Conservation (phyloP, 2,329 filamentous ascomycete species). For the Sclerotinia glacialis region DNA sequence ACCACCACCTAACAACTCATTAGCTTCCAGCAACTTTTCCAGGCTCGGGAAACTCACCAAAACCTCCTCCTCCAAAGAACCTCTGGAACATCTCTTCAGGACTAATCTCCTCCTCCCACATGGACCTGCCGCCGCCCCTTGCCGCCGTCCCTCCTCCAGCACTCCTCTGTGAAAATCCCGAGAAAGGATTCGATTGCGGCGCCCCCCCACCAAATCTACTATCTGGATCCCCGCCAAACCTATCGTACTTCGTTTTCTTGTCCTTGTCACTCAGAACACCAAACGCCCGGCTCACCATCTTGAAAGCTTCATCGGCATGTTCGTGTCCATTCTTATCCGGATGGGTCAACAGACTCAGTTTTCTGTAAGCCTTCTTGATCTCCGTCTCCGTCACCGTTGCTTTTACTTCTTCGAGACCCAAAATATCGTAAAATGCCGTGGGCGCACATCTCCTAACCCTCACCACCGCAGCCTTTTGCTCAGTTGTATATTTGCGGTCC, state of each 20-base stretch:
- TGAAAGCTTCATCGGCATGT: slow-evolving; percentile 95
- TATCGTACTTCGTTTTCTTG: slow-evolving; percentile 85
- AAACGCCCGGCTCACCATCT: slow-evolving; percentile 94
- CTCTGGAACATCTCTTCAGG: slow-evolving; percentile 96
- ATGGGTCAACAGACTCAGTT: slow-evolving; percentile 89
- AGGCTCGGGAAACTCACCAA: slow-evolving; percentile 43
- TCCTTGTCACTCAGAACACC: slow-evolving; percentile 89
- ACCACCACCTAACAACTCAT: slow-evolving; percentile 36
- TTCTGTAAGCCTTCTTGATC: slow-evolving; percentile 97
- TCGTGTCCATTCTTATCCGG: slow-evolving; percentile 98
- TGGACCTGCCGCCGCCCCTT: slow-evolving; percentile 52
- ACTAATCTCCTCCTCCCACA: slow-evolving; percentile 89
- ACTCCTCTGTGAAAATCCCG: slow-evolving; percentile 53
- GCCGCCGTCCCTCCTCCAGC: slow-evolving; percentile 33
- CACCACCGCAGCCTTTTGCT: slow-evolving; percentile 88
- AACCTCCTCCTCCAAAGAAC: slow-evolving; percentile 79
- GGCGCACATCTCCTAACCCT: slow-evolving; percentile 79
- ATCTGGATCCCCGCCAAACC: slow-evolving; percentile 88
- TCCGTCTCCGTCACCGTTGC: slow-evolving; percentile 71
- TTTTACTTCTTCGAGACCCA: slow-evolving; percentile 66
- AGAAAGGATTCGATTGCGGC: slow-evolving; percentile 56
- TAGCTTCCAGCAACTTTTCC: slow-evolving; percentile 21
- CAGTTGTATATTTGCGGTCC: slow-evolving; percentile 73
- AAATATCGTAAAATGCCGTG: slow-evolving; percentile 94
- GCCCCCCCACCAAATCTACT: slow-evolving; percentile 69